Evolutionary conservation across 768 basidiomycete species (phyloP).

Genomic region (Atractiella rhizophila): DNA sequence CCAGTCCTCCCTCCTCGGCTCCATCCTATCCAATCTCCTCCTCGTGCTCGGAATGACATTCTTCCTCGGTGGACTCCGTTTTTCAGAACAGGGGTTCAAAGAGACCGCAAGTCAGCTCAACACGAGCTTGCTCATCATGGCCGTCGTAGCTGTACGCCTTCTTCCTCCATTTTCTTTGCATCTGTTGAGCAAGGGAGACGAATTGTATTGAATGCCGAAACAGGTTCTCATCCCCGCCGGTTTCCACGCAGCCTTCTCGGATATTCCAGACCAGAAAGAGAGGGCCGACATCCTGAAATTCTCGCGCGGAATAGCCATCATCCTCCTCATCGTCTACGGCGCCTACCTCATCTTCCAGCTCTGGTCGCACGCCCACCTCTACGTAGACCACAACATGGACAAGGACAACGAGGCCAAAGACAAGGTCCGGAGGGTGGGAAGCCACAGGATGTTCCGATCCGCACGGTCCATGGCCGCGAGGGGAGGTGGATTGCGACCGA

Average conservation of each 20-base stretch:
- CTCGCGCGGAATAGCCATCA: constrained; percentile 28
- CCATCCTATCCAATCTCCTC: constrained; percentile 50
- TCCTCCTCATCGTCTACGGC: constrained; percentile 49
- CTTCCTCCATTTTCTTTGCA: neutral
- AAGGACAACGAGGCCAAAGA: neutral
- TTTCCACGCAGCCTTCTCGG: no score
- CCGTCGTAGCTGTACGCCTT: constrained; percentile 3
- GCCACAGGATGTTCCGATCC: constrained; percentile 10
- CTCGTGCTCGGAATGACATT: constrained; percentile 58
- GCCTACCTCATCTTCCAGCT: constrained; percentile 59
- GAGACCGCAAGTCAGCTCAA: constrained; percentile 9
- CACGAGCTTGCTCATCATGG: constrained; percentile 7
- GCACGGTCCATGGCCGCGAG: neutral
- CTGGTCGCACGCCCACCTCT: constrained; percentile 48
- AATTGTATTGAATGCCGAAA: neutral
- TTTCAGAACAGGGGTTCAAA: constrained; percentile 5
- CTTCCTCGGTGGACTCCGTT: constrained; percentile 4
- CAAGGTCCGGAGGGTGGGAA: constrained; percentile 5
- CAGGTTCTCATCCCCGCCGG: constrained; percentile 10
- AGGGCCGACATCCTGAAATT: constrained; percentile 10
- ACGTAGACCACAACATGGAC: constrained; percentile 25
- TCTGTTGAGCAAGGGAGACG: neutral
- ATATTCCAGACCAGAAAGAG: no score
- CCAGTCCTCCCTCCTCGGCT: constrained; percentile 55
- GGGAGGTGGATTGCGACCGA: constrained; percentile 3